A percentile compares a stretch with the other conserved stretches of the same genome.
Conservation (phyloP, 2,329 filamentous ascomycete species). For the Aspergillus glaucus region DNA sequence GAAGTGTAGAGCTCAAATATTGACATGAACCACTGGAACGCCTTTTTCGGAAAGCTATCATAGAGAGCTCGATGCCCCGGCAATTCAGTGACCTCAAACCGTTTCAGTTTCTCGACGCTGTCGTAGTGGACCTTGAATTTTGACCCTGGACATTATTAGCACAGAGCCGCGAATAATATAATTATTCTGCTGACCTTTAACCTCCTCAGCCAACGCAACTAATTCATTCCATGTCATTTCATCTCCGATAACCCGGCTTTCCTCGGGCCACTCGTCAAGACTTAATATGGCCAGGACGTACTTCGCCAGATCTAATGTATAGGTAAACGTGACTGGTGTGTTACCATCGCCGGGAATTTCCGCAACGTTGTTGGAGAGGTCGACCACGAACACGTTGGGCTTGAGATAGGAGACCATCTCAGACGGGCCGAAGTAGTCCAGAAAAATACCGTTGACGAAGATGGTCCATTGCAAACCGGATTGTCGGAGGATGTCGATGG, state of each 20-base stretch:
- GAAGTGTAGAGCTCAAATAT: conserved; percentile 12
- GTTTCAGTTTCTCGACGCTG: conserved; percentile 20
- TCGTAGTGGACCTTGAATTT: conserved; percentile 27
- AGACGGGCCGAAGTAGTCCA: conserved; percentile 40
- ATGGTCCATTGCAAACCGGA: conserved; percentile 14
- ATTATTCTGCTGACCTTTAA: conserved; percentile 8
- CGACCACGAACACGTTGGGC: conserved; percentile 11
- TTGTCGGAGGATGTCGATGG: background rate
- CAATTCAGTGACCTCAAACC: conserved; percentile 25
- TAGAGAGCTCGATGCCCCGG: conserved; percentile 18
- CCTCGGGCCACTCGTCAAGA: conserved; percentile 13
- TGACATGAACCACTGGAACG: conserved; percentile 13
- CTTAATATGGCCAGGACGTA: conserved; percentile 13
- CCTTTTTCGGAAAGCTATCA: conserved; percentile 15
- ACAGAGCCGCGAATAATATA: background rate
- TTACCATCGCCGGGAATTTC: conserved; percentile 18
- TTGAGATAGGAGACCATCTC: conserved; percentile 12
- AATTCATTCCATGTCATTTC: conserved; percentile 20
- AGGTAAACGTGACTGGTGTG: conserved; percentile 12
- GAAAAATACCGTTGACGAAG: conserved; percentile 43
- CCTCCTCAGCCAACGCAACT: conserved; percentile 14
- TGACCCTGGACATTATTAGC: conserved; percentile 4
- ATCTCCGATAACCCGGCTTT: conserved; percentile 16
- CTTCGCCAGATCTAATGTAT: conserved; percentile 19
- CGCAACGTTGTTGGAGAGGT: conserved; percentile 12